phyloP scores from a whole-genome alignment of 169 alveolate genomes.

The Babesia bovis region DNA sequence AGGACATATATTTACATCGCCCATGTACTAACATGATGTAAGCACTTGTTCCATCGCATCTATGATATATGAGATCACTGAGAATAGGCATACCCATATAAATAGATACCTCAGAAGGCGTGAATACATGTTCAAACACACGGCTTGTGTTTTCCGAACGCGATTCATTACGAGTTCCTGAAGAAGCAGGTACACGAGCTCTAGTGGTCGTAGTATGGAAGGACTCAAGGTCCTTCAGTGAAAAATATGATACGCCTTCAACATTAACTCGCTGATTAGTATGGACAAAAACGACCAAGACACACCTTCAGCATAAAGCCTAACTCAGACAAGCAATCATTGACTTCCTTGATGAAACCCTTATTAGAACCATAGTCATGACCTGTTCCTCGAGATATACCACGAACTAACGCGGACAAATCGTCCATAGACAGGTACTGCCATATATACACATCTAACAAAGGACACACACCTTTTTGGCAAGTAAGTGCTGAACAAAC shows the following conservation, averaged over 20 bases:
- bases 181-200: too few species aligned
- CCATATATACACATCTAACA: neutral
- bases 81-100: constrained; percentile 16
- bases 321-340: constrained; percentile 29
- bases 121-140: neutral
- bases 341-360: constrained; percentile 36
- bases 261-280: constrained; percentile 23
- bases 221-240: constrained; percentile 55
- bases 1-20: too few species aligned
- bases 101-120: constrained; percentile 1
- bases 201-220: too few species aligned
- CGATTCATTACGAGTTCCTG: too few species aligned
- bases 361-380: constrained; percentile 27
- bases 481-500: constrained; percentile 57
- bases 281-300: neutral
- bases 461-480: constrained; percentile 37
- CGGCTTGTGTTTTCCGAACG: too few species aligned
- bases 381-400: constrained; percentile 61
- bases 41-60: too few species aligned
- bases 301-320: constrained; percentile 65
- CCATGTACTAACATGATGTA: constrained; percentile 12
- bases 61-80: too few species aligned
- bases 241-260: constrained; percentile 40
- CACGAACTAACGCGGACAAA: constrained; percentile 40
- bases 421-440: constrained; percentile 48